Conservation (phyloP, 2,329 filamentous ascomycete species). For the Arthrobotrys pseudoclavata region DNA sequence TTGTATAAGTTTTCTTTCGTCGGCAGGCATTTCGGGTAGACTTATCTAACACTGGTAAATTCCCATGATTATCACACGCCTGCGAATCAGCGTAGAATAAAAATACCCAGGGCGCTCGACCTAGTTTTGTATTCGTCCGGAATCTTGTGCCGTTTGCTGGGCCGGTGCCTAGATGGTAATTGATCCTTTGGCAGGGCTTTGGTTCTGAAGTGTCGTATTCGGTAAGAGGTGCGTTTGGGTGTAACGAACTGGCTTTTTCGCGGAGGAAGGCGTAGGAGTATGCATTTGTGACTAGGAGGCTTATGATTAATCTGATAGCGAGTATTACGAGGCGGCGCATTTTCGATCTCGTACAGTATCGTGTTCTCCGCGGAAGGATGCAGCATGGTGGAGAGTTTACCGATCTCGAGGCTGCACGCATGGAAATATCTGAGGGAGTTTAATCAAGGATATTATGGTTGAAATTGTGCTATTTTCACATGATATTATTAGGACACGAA, state of each 20-base stretch:
- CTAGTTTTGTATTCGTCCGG: conserved; percentile 8
- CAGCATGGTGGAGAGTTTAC: neutral
- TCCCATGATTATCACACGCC: neutral
- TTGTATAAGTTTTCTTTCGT: conserved; percentile 9
- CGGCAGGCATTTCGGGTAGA: neutral
- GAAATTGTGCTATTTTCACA: too few species aligned
- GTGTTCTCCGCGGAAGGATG: neutral
- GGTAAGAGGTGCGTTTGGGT: neutral
- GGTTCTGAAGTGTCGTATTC: neutral
- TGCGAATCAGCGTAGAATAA: conserved; percentile 19
- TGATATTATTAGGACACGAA: too few species aligned
- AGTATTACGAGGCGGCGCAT: neutral
- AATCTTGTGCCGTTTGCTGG: conserved; percentile 17
- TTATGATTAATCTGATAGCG: neutral
- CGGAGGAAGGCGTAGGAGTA: conserved; percentile 17
- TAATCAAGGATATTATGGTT: conserved; percentile 7
- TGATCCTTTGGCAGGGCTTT: conserved; percentile 8
- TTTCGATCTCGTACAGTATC: neutral
- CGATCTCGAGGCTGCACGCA: neutral
- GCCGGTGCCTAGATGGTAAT: neutral
- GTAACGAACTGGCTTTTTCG: neutral
- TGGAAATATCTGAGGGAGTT: conserved; percentile 6
- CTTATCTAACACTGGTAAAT: neutral
- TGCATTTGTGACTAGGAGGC: neutral
- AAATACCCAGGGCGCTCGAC: conserved; percentile 33